Evolutionary conservation across 2,329 filamentous ascomycete species (phyloP), one percentile per base, ranked within the genome.

Genomic region (Ophiostoma tasmaniense): DNA sequence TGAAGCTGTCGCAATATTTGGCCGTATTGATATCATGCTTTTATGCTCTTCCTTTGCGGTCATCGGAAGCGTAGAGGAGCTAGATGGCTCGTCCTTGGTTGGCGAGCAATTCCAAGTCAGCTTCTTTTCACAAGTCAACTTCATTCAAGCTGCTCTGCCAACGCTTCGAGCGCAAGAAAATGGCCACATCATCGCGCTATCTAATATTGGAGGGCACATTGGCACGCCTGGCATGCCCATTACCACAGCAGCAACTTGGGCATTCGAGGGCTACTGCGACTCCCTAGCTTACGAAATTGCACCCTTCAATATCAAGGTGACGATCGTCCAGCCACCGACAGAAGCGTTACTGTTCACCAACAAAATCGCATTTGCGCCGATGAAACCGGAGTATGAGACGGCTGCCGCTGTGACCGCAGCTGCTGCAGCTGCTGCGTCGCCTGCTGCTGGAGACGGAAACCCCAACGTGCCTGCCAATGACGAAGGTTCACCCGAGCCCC

Each of bases 221-320:
- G 94, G 93, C 45, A 97, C 93, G 0, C 95, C 95, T 0, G 93
- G 93, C 2, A 86, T 98, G 80, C 87, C 92, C 69, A 91, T 96
- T 82, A 95, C 96, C 77, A 95, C 93, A 73, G 92, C 94, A 22
- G 91, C 93, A 17, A 93, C 93, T 50, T 97, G 94, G 93, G 95
- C 93, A 1, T 85, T 97, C 45, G 95, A 98, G 79, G 95, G 94
- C 22, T 97, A 95, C 78, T 97, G 93, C 80, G 94, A 98, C 79
- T 92, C 92, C 70, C 84, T 99, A 30, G 93, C 94, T 1, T 99
- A 97, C 79, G 95, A 99, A 79, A 90, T 99, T 72, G 91, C 94
- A 0, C 95, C 95, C 0, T 98, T 98, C 82, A 97, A 97, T 79
- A 88, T 98, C 80, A 96, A 94, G 78, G 87, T 98, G 78, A 97